Conservation (phyloP, 345 rosid genomes). For the Aurinia saxatilis region DNA sequence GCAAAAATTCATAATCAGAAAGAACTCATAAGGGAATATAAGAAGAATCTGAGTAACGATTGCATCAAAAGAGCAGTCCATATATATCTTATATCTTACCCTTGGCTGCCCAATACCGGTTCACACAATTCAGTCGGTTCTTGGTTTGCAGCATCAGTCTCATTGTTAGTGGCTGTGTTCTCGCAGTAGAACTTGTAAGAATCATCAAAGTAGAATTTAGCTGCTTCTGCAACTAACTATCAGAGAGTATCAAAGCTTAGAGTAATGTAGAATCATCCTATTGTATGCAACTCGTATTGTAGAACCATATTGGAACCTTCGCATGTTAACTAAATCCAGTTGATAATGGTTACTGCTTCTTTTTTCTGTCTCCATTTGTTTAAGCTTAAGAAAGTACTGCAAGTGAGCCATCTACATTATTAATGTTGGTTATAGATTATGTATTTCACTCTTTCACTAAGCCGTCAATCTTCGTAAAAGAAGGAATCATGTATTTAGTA, state of each 20-base stretch:
- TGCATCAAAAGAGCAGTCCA: no score
- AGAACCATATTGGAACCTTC: not conserved
- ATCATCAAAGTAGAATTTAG: not conserved
- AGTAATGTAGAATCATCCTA: no score
- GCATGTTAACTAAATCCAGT: not conserved
- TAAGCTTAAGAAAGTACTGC: no score
- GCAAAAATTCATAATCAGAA: no score
- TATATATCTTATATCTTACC: no score
- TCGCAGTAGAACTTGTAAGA: conserved; percentile 9
- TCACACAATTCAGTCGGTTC: conserved; percentile 13
- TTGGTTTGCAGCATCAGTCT: not conserved
- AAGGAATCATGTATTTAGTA: conserved; percentile 56
- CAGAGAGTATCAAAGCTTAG: no score
- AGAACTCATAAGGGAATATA: no score
- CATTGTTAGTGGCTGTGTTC: conserved; percentile 9
- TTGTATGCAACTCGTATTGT: not conserved
- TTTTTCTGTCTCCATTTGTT: no score
- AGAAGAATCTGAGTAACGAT: no score
- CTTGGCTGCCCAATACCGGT: conserved; percentile 29
- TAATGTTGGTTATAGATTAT: no score
- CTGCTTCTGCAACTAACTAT: no score
- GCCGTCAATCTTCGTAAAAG: conserved; percentile 71
- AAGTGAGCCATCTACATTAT: no score
- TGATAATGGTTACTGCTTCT: not conserved
- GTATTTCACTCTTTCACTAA: conserved; percentile 95